Evolutionary conservation across 192 early-diverging fungal genomes (phyloP).

Genomic region (Linnemannia hyalina): DNA sequence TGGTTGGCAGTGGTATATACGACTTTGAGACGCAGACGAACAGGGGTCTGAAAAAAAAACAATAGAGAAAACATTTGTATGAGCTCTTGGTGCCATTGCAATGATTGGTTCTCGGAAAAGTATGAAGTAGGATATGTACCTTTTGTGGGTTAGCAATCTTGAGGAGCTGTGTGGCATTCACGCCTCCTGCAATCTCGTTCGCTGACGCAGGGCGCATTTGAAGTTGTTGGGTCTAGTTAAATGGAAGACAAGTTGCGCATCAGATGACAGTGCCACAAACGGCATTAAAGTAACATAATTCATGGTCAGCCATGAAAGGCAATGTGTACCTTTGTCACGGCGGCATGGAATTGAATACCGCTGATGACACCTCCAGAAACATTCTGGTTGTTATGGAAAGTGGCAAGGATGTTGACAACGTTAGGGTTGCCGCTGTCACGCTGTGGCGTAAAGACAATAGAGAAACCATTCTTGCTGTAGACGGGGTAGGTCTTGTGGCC

Average conservation of each 20-base stretch:
- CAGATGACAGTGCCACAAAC: not conserved
- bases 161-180: conserved; percentile 82
- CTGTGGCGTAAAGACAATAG: conserved; percentile 79
- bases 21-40: conserved; percentile 69
- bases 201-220: conserved; percentile 85
- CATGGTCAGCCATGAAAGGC: not conserved
- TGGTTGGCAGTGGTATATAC: conserved; percentile 63
- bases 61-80: not conserved
- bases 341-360: conserved; percentile 88
- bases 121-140: conserved; percentile 20
- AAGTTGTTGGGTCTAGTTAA: conserved; percentile 80
- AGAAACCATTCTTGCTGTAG: conserved; percentile 85
- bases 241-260: conserved; percentile 9
- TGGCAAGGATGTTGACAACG: conserved; percentile 75
- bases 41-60: conserved; percentile 58
- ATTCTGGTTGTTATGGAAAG: conserved; percentile 74
- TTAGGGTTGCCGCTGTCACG: conserved; percentile 72
- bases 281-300: not conserved
- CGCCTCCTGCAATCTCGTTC: conserved; percentile 71
- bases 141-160: conserved; percentile 88
- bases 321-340: conserved; percentile 81
- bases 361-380: conserved; percentile 64
- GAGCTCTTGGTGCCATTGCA: not conserved
- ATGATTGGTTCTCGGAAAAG: not conserved
- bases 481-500: conserved; percentile 64